Conservation (phyloP, 2,329 filamentous ascomycete species). For the Penicillium nordicum region DNA sequence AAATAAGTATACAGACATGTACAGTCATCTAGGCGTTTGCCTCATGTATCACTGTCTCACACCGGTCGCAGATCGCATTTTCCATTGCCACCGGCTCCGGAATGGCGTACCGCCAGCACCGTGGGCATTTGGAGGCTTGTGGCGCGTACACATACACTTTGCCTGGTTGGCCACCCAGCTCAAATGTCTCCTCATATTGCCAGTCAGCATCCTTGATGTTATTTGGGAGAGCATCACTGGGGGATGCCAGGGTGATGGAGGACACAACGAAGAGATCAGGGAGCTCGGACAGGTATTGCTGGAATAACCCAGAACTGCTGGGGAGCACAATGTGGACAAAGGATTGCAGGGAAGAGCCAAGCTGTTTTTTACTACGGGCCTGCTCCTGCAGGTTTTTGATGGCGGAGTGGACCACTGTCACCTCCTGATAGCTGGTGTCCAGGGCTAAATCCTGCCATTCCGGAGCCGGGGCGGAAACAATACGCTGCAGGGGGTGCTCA, state of each 20-base stretch:
- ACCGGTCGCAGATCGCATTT: conserved; percentile 68
- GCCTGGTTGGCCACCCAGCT: conserved; percentile 34
- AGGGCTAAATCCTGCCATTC: conserved; percentile 48
- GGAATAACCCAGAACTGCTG: conserved; percentile 22
- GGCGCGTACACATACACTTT: conserved; percentile 48
- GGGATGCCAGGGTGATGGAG: conserved; percentile 51
- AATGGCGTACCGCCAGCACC: conserved; percentile 88
- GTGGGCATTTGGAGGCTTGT: conserved; percentile 65
- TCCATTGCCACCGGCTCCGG: conserved; percentile 45
- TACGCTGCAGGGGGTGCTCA: conserved; percentile 46
- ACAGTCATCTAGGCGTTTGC: conserved; percentile 3
- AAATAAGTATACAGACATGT: conserved; percentile 3
- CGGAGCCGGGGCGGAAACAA: conserved; percentile 27
- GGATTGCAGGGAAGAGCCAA: conserved; percentile 79
- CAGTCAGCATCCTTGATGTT: conserved; percentile 36
- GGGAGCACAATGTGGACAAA: conserved; percentile 53
- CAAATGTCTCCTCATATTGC: conserved; percentile 44
- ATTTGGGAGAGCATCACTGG: conserved; percentile 27
- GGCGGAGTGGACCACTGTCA: conserved; percentile 56
- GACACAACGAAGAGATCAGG: conserved; percentile 68
- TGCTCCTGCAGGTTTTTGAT: conserved; percentile 74
- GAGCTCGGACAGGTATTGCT: conserved; percentile 48
- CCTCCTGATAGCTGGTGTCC: conserved; percentile 40
- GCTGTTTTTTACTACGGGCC: conserved; percentile 65
- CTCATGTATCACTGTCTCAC: conserved; percentile 60